These are phyloP conservation scores for Lepidium africanum DNA, from an alignment of 345 rosid genomes.

Conservation along the genomic window DNA sequence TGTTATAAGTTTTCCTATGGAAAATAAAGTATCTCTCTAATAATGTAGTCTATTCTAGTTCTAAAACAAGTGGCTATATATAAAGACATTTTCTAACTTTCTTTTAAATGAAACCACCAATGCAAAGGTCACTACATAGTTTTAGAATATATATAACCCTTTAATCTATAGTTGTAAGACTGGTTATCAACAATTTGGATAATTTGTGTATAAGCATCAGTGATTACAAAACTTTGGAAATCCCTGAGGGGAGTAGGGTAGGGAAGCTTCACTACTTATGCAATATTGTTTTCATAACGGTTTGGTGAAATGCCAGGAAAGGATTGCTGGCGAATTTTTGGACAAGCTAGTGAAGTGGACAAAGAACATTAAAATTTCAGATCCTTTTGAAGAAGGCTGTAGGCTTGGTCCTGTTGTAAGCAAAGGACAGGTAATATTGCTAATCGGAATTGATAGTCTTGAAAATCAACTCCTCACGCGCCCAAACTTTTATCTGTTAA, in stretches of 20 bases:
- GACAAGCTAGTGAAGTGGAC: constrained; percentile 73
- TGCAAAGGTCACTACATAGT: not conserved
- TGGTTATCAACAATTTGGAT: not conserved
- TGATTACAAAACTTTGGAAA: not conserved
- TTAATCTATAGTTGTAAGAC: not conserved
- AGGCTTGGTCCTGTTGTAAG: constrained; percentile 93
- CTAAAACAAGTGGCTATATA: not conserved
- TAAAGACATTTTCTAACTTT: not conserved
- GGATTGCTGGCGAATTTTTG: constrained; percentile 60
- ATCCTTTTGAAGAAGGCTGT: constrained; percentile 90
- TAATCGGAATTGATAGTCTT: not conserved
- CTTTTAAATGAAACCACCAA: not conserved
- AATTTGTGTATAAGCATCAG: not conserved
- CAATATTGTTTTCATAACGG: not conserved
- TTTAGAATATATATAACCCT: not conserved
- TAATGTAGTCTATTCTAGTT: not conserved
- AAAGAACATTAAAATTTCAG: constrained; percentile 77
- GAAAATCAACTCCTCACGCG: not conserved
- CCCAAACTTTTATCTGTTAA: not conserved
- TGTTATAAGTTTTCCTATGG: not conserved
- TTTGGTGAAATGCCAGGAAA: constrained; percentile 47
- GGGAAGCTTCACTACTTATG: not conserved
- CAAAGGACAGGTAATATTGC: constrained; percentile 57
- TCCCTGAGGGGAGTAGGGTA: not conserved
- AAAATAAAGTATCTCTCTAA: not conserved